These are phyloP conservation scores for Malus asiatica DNA, from an alignment of 306 rosid genomes.

Conservation along the genomic window DNA sequence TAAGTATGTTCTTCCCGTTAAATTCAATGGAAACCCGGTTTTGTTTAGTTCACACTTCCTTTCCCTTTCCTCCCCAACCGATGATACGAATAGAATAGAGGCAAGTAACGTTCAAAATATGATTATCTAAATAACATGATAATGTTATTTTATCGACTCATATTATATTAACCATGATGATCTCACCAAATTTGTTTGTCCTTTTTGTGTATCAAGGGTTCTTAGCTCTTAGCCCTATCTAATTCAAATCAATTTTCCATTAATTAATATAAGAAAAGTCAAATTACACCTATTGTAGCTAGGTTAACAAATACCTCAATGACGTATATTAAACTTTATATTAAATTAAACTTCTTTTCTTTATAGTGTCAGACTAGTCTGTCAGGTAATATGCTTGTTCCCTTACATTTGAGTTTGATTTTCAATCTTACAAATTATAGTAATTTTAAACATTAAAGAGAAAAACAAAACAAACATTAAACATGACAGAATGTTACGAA, in stretches of 20 bases:
- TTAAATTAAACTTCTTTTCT: background rate
- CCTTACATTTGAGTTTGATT: too few relatives aligned
- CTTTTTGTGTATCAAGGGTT: background rate
- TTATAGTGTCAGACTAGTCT: fast-evolving
- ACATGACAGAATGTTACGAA: background rate
- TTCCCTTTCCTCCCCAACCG: constrained; percentile 12
- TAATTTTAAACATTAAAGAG: too few relatives aligned
- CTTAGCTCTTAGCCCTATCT: background rate
- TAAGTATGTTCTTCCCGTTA: background rate
- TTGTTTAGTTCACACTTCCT: constrained; percentile 7
- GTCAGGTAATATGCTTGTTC: too few relatives aligned
- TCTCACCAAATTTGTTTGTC: constrained; percentile 7
- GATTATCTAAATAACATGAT: background rate
- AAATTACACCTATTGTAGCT: background rate
- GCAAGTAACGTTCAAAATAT: background rate
- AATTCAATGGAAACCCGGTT: background rate
- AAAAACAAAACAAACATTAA: too few relatives aligned
- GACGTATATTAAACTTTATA: background rate
- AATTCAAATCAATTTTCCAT: constrained; percentile 9
- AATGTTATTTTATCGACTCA: background rate
- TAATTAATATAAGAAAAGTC: constrained; percentile 12
- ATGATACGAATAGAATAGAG: background rate
- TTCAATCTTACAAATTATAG: too few relatives aligned
- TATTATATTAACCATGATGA: constrained; percentile 6
- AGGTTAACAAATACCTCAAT: background rate